Evolutionary conservation across 2,329 filamentous ascomycete genomes (phyloP), one percentile per base, ranked within the genome.

Genomic region (Penicillium sp.): DNA sequence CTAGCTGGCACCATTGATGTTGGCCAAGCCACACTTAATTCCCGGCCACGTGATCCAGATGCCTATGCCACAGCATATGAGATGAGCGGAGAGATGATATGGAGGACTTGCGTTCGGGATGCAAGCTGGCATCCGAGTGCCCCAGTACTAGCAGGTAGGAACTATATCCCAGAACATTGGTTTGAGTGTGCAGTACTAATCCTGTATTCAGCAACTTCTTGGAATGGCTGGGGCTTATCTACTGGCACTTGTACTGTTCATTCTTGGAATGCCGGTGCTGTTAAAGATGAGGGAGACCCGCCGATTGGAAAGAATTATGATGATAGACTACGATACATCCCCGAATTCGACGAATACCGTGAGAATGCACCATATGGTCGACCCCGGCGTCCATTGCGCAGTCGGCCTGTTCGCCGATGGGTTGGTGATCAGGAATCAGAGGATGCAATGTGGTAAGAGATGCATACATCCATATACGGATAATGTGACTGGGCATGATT

Each of bases 81-180:
- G 41, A 79, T 80, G 50, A 64, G 68, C 12, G 79, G 83, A n/a
- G 81, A 83, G 30, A 74, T 80, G 28, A 75, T 77, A 10, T 93
- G 89, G 88, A 83, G 83, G 59, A 91, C 90, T 0, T 90, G 90
- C 62, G 90, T 96, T 19, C 81, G 92, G 33, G 92, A 97, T 78
- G 90, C 89, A 22, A 91, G 88, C 68, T 96, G 92, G 92, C 91
- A 96, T 76, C 92, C 92, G 0, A 88, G 82, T 61, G 90, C 88
- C 2, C 91, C 91, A 1, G 80, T 96, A 38, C 80, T 97, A 60
- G 91, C 85, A 63, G 82, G 81, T 84, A 75, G 70, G 80, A 31
- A 33, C 35, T 25, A 25, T 45, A 11, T 5, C 30, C 17, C 28
- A 5, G 5, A 35, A 25, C 30, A 8, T 12, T 46, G 3, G 14